These are phyloP conservation scores for Lipomyces spencermartinsiae DNA, from an alignment of 805 yeast species.

Conservation along the genomic window DNA sequence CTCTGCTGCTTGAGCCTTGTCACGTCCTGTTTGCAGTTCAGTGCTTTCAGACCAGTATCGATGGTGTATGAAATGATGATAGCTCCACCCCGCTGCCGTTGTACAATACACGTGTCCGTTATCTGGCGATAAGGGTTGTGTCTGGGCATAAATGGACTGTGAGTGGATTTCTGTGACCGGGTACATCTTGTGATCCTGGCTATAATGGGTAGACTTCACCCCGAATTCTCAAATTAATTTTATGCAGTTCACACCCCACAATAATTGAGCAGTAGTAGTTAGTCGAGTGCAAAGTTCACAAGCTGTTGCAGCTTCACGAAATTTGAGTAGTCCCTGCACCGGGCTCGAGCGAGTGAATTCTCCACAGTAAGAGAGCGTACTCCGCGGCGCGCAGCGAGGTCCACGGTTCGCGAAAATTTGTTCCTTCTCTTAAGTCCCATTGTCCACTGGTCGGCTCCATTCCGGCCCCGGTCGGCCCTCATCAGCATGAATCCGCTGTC, in stretches of 20 bases:
- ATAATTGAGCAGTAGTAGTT: too few species aligned
- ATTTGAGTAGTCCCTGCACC: too few species aligned
- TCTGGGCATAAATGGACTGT: neutral
- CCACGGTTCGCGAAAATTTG: neutral
- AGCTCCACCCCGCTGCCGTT: neutral
- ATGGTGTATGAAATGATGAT: neutral
- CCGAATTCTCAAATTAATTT: too few species aligned
- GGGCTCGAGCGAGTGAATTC: neutral
- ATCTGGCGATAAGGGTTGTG: neutral
- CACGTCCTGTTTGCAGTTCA: neutral
- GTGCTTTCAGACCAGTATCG: neutral
- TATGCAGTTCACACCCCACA: too few species aligned
- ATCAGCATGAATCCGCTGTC: constrained; percentile 2
- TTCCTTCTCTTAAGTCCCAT: neutral
- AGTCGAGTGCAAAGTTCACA: too few species aligned
- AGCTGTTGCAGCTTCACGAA: too few species aligned
- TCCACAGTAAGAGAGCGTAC: neutral
- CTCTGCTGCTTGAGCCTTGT: neutral
- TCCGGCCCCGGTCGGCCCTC: neutral
- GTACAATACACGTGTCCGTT: neutral
- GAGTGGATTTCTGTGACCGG: neutral
- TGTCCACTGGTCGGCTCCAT: neutral
- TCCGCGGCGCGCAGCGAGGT: neutral
- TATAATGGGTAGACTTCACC: neutral
- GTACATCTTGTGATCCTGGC: neutral